Evolutionary conservation across 2,329 filamentous ascomycete species (phyloP).

Genomic region (Coniella vitis): DNA sequence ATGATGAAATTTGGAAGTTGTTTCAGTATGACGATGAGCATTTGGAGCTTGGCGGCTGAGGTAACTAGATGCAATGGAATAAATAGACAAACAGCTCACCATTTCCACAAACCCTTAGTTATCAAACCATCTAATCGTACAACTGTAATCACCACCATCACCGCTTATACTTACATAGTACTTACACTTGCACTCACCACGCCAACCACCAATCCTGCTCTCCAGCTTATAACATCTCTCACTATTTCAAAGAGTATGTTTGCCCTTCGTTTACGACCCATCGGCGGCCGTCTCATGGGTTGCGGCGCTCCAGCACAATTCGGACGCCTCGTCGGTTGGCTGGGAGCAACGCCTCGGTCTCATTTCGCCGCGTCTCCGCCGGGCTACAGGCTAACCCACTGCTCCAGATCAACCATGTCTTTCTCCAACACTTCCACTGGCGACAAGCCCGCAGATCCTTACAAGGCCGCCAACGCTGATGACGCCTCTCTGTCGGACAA

Average conservation of each 20-base stretch:
- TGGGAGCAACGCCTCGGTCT: not conserved
- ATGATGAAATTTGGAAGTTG: slow-evolving; percentile 2
- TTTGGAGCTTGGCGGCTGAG: too few species aligned
- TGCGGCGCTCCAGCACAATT: not conserved
- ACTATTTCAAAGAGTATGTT: slow-evolving; percentile 8
- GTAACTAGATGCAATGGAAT: not conserved
- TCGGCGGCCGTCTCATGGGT: not conserved
- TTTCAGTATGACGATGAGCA: not conserved
- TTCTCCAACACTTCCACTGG: slow-evolving; percentile 57
- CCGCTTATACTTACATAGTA: not conserved
- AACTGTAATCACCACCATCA: not conserved
- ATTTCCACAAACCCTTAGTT: not conserved
- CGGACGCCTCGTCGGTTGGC: not conserved
- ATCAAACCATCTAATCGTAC: not conserved
- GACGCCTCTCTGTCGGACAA: slow-evolving; percentile 63
- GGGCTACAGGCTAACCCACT: slow-evolving; percentile 1
- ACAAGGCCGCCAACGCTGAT: slow-evolving; percentile 66
- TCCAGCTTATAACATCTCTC: not conserved
- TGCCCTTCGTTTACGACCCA: not conserved
- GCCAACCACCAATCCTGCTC: not conserved
- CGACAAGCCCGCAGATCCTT: slow-evolving; percentile 64
- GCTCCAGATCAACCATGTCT: slow-evolving; percentile 12
- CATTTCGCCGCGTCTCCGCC: not conserved
- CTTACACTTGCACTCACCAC: not conserved
- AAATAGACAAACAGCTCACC: too few species aligned